Percentiles rank a stretch among this genome's conserved stretches.
Evolutionary conservation across 2,329 filamentous ascomycete genomes (phyloP).

Genomic region (Trichophyton rubrum): DNA sequence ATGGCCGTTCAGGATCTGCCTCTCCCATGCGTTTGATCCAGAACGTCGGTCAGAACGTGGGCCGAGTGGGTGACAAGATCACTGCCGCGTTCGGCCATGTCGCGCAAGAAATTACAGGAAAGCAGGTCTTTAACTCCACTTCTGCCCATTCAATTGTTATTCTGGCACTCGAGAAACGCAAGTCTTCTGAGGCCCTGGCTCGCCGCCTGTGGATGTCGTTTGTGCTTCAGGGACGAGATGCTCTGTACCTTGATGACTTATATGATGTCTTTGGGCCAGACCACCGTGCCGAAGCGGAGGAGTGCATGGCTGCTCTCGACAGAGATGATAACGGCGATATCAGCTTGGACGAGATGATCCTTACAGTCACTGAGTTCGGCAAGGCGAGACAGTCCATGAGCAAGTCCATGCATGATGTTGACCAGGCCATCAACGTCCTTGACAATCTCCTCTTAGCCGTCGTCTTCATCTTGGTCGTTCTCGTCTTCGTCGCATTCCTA

Average conservation of each 20-base stretch:
- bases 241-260: constrained; percentile 68
- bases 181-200: constrained; percentile 82
- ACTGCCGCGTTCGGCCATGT: constrained; percentile 88
- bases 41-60: constrained; percentile 59
- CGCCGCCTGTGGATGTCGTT: constrained; percentile 97
- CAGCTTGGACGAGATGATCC: constrained; percentile 86
- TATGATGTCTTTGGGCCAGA: constrained; percentile 70
- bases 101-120: constrained; percentile 87
- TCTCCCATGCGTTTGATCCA: constrained; percentile 69
- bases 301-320: constrained; percentile 71
- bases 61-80: constrained; percentile 80
- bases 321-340: constrained; percentile 86
- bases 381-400: constrained; percentile 78
- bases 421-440: constrained; percentile 81
- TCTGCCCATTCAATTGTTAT: constrained; percentile 81
- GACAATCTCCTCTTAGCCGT: constrained; percentile 75
- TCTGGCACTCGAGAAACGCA: constrained; percentile 72
- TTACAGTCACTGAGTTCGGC: constrained; percentile 72
- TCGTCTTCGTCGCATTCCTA: constrained; percentile 85
- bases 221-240: constrained; percentile 75
- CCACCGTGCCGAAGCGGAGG: constrained; percentile 66
- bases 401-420: constrained; percentile 93
- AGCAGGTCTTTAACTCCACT: constrained; percentile 86
- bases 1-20: constrained; percentile 47
- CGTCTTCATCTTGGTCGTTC: constrained; percentile 65